These are phyloP conservation scores for Musa schizocarpa DNA, from an alignment of 176 grass and related monocot genomes.

Conservation along the genomic window DNA sequence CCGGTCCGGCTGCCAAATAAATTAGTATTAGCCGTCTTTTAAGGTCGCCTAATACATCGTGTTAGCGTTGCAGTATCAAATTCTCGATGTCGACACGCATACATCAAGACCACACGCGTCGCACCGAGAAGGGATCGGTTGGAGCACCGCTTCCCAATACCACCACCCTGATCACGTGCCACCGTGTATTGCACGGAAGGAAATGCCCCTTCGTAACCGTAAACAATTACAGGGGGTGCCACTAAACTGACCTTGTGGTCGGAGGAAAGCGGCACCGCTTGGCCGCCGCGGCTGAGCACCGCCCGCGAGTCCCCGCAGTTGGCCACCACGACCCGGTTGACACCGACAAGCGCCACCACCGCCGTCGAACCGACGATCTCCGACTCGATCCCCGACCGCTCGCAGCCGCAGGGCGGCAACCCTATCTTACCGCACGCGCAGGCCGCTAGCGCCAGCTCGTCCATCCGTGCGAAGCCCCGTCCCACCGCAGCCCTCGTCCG, in stretches of 20 bases:
- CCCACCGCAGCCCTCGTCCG: slow-evolving; percentile 34
- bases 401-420: slow-evolving; percentile 40
- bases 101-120: background rate
- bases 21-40: background rate
- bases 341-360: slow-evolving; percentile 49
- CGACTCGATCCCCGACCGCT: slow-evolving; percentile 22
- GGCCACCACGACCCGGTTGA: slow-evolving; percentile 41
- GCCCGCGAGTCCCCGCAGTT: slow-evolving; percentile 92
- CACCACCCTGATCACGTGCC: background rate
- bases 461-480: slow-evolving; percentile 49
- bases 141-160: background rate
- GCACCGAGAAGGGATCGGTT: background rate
- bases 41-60: background rate
- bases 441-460: slow-evolving; percentile 38
- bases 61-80: background rate
- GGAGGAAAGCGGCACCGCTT: slow-evolving; percentile 44
- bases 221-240: background rate
- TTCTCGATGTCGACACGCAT: background rate
- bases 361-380: slow-evolving; percentile 81
- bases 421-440: slow-evolving; percentile 58
- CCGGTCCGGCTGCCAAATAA: slow-evolving; percentile 49
- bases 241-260: slow-evolving; percentile 78
- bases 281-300: slow-evolving; percentile 43
- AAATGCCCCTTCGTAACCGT: background rate
- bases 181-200: background rate